A percentile compares a stretch with the other conserved stretches of the same genome.
Evolutionary conservation across 2,329 filamentous ascomycete species (phyloP).

Genomic region (Pseudocercospora eumusae): DNA sequence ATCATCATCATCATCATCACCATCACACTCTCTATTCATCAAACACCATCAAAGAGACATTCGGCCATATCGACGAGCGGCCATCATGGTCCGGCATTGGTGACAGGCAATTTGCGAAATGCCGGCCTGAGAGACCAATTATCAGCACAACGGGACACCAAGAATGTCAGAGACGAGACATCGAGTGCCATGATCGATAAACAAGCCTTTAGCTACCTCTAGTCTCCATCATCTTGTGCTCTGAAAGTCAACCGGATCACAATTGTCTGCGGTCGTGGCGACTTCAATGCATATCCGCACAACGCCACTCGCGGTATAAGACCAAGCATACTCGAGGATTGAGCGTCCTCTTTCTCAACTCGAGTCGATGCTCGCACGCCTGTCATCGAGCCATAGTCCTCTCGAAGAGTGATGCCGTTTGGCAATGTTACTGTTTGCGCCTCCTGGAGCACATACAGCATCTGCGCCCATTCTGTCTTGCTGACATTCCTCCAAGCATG

Average conservation of each 20-base stretch:
- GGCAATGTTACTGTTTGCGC: slow-evolving; percentile 10
- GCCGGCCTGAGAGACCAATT: no score
- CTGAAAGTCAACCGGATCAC: neutral
- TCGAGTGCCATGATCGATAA: neutral
- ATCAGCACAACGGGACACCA: neutral
- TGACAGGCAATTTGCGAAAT: no score
- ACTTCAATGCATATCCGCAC: neutral
- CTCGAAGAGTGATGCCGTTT: slow-evolving; percentile 3
- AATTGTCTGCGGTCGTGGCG: neutral
- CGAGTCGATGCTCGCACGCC: slow-evolving; percentile 6
- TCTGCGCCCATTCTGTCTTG: slow-evolving; percentile 24
- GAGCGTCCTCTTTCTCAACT: neutral
- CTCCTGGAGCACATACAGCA: slow-evolving; percentile 21
- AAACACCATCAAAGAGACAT: neutral
- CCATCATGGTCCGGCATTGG: neutral
- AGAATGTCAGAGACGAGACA: neutral
- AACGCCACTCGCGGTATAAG: neutral
- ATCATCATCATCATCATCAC: neutral
- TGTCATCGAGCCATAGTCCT: slow-evolving; percentile 12
- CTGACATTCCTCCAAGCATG: slow-evolving; percentile 33
- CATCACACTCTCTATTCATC: neutral
- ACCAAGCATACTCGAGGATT: neutral
- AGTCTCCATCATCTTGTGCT: neutral
- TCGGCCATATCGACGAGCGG: neutral
- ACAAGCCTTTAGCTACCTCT: neutral